Percentiles rank a stretch among this genome's conserved stretches.
phyloP scores from a whole-genome alignment of 371 early-diverging fungal species.

The Batkoa obscura region DNA sequence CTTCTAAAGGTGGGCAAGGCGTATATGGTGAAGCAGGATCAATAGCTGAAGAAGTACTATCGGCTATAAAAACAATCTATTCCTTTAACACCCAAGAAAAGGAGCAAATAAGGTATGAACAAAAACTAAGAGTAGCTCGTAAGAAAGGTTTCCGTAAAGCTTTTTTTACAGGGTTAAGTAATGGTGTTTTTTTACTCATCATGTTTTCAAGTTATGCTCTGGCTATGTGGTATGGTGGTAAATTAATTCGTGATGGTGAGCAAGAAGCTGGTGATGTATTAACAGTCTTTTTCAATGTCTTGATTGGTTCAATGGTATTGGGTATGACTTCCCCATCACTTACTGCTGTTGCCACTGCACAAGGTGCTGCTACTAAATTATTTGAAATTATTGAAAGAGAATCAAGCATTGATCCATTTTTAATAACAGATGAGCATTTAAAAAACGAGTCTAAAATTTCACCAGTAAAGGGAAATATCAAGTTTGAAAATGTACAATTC shows the following conservation, averaged over 20 bases:
- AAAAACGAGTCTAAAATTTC: slow-evolving; percentile 26
- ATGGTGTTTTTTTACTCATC: slow-evolving; percentile 17
- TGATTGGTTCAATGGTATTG: slow-evolving; percentile 26
- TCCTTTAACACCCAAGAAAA: slow-evolving; percentile 54
- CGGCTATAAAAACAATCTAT: slow-evolving; percentile 63
- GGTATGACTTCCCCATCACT: slow-evolving; percentile 30
- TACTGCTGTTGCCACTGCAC: slow-evolving; percentile 31
- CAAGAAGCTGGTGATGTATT: slow-evolving; percentile 26
- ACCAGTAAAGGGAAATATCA: slow-evolving; percentile 27
- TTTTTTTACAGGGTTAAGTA: slow-evolving; percentile 25
- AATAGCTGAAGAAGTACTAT: slow-evolving; percentile 57
- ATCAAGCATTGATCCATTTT: slow-evolving; percentile 36
- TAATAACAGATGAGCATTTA: slow-evolving; percentile 23
- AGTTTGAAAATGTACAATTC: slow-evolving; percentile 46
- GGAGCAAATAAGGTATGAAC: slow-evolving; percentile 31
- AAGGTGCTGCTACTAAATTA: slow-evolving; percentile 36
- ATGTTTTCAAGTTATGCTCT: slow-evolving; percentile 30
- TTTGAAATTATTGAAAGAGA: slow-evolving; percentile 53
- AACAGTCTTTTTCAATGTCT: slow-evolving; percentile 39
- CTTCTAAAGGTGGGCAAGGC: slow-evolving; percentile 8
- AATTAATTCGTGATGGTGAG: slow-evolving; percentile 20
- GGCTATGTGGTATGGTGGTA: slow-evolving; percentile 56
- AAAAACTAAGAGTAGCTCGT: slow-evolving; percentile 23
- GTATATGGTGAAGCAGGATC: slow-evolving; percentile 47
- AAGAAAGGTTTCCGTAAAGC: slow-evolving; percentile 21